phyloP scores from a whole-genome alignment of 331 rosid genomes.

The Erythrophleum ivorense region DNA sequence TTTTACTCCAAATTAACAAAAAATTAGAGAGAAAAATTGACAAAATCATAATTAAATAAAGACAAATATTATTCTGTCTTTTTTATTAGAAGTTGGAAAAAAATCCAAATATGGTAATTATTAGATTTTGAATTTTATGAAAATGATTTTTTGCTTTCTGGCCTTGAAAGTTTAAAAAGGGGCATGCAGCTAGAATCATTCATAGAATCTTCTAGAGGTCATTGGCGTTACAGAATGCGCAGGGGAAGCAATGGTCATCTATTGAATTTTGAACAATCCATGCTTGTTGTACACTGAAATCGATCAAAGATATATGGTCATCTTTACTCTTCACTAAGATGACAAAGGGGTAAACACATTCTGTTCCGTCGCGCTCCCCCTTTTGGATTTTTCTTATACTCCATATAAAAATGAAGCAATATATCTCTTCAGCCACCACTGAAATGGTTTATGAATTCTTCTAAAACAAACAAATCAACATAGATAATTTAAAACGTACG shows the following conservation, averaged over 20 bases:
- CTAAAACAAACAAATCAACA: background rate
- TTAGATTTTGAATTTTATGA: background rate
- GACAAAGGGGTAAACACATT: background rate
- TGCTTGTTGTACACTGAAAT: background rate
- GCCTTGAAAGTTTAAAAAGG: background rate
- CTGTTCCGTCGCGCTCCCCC: too few relatives aligned
- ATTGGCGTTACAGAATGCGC: background rate
- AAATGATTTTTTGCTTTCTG: background rate
- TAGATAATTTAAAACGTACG: background rate
- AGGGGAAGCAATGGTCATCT: background rate
- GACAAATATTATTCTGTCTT: background rate
- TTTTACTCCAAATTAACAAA: too few relatives aligned
- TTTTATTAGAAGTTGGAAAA: background rate
- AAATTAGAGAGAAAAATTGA: background rate
- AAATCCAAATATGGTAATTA: background rate
- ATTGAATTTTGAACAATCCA: background rate
- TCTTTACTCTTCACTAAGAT: background rate
- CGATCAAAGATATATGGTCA: background rate
- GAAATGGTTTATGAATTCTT: too few relatives aligned
- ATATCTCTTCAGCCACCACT: too few relatives aligned
- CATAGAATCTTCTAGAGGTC: background rate
- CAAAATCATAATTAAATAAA: background rate
- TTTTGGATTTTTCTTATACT: too few relatives aligned
- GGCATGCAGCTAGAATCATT: background rate
- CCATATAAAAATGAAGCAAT: too few relatives aligned